Evolutionary conservation across 2,329 filamentous ascomycete genomes (phyloP).

Genomic region (Calonectria honghensis): DNA sequence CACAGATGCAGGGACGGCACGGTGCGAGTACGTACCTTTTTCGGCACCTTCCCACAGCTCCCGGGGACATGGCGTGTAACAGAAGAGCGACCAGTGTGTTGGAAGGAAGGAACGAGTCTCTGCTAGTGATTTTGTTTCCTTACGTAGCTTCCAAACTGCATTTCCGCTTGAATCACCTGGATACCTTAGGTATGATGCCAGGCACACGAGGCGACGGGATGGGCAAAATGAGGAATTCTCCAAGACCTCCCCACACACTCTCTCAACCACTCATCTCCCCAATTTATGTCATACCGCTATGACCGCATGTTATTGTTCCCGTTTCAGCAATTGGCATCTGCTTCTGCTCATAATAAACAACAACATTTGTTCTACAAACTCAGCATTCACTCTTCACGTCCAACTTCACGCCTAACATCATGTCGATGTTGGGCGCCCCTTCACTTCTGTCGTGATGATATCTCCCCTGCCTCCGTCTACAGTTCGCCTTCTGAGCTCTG

Average conservation of each 20-base stretch:
- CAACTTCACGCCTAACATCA: constrained; percentile 33
- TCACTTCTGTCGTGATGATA: constrained; percentile 67
- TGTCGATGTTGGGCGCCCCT: constrained; percentile 37
- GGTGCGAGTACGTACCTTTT: constrained; percentile 46
- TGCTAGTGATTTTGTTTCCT: neutral
- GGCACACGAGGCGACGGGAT: constrained; percentile 3
- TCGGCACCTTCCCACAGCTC: constrained; percentile 5
- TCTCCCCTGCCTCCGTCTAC: constrained; percentile 68
- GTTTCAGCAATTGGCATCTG: constrained; percentile 22
- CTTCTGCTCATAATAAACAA: neutral
- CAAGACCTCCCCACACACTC: constrained; percentile 14
- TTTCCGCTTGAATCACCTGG: neutral
- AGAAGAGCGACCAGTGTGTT: constrained; percentile 12
- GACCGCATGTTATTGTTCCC: constrained; percentile 27
- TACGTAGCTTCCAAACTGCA: neutral
- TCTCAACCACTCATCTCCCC: constrained; percentile 14
- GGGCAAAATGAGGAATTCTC: constrained; percentile 14
- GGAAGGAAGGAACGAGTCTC: constrained; percentile 5
- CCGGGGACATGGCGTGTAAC: constrained; percentile 20
- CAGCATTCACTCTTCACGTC: constrained; percentile 18
- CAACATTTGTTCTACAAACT: constrained; percentile 5
- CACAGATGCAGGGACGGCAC: constrained; percentile 40
- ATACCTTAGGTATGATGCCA: constrained; percentile 13
- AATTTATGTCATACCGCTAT: constrained; percentile 28
- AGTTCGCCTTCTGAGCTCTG: constrained; percentile 75